Percentiles rank a stretch among this genome's conserved stretches.
phyloP scores from a whole-genome alignment of 2,329 filamentous ascomycete genomes.

The Camptophora hylomeconis region DNA sequence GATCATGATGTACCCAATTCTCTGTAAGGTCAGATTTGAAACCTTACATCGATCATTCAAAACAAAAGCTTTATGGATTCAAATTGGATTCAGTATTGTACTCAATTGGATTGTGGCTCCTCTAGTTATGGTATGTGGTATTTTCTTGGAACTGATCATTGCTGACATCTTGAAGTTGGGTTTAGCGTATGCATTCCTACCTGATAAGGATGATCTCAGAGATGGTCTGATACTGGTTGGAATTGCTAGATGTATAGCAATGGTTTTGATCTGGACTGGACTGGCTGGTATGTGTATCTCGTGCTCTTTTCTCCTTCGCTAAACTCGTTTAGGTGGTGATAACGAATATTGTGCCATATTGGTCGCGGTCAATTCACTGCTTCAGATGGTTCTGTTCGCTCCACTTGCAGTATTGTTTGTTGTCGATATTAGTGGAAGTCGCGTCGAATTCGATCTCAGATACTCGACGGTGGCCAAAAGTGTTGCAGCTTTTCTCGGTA shows the following conservation, averaged over 20 bases:
- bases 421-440: conserved; percentile 45
- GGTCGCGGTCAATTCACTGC: conserved; percentile 60
- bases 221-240: conserved; percentile 71
- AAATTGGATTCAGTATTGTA: conserved; percentile 63
- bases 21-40: conserved; percentile 76
- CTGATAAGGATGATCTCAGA: conserved; percentile 35
- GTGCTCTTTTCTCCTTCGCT: too few relatives aligned
- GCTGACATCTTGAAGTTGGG: conserved; percentile 28
- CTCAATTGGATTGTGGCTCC: conserved; percentile 77
- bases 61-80: conserved; percentile 55
- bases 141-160: too few relatives aligned
- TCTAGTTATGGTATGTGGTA: conserved; percentile 63
- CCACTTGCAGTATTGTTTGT: conserved; percentile 59
- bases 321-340: too few relatives aligned
- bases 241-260: conserved; percentile 74
- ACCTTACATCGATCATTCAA: conserved; percentile 54
- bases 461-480: conserved; percentile 64
- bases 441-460: conserved; percentile 23
- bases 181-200: conserved; percentile 39
- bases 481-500: conserved; percentile 73
- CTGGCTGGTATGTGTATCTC: too few relatives aligned
- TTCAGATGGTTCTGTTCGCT: conserved; percentile 63
- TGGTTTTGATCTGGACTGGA: conserved; percentile 73
- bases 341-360: conserved; percentile 71
- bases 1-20: conserved; percentile 89